These are phyloP conservation scores for Vigna radiata DNA, from an alignment of 306 rosid genomes.

Conservation along the genomic window DNA sequence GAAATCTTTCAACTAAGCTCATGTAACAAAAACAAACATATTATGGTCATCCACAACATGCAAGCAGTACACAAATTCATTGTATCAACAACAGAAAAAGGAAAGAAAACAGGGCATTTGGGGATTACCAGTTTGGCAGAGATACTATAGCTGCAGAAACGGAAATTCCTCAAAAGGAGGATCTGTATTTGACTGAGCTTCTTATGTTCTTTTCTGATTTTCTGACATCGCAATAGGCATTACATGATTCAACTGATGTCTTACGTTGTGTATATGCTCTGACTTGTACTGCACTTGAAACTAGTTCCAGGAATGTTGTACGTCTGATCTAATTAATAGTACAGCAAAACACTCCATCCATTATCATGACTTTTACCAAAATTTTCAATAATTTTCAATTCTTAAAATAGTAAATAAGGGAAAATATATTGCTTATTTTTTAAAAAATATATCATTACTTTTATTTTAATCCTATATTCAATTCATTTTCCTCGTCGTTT, in stretches of 20 bases:
- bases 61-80: not conserved
- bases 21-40: slow-evolving; percentile 1
- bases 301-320: slow-evolving; percentile 25
- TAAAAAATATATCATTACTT: not conserved
- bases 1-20: not conserved
- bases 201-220: not conserved
- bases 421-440: not conserved
- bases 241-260: not conserved
- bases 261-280: not conserved
- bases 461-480: not conserved
- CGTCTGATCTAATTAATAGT: slow-evolving; percentile 27
- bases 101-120: not conserved
- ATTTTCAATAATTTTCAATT: not conserved
- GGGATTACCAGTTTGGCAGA: slow-evolving; percentile 15
- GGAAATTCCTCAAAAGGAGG: not conserved
- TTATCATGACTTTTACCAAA: not conserved
- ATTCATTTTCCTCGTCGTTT: no score
- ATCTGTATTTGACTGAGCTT: not conserved
- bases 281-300: slow-evolving; percentile 36
- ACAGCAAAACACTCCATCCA: slow-evolving; percentile 6
- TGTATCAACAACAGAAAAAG: not conserved
- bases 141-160: not conserved
- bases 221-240: not conserved
- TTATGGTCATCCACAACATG: slow-evolving; percentile 20
- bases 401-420: not conserved